Evolutionary conservation across 208 protist genomes (phyloP), one percentile per base, ranked within the genome.

Genomic region (Leishmania gerbilli): DNA sequence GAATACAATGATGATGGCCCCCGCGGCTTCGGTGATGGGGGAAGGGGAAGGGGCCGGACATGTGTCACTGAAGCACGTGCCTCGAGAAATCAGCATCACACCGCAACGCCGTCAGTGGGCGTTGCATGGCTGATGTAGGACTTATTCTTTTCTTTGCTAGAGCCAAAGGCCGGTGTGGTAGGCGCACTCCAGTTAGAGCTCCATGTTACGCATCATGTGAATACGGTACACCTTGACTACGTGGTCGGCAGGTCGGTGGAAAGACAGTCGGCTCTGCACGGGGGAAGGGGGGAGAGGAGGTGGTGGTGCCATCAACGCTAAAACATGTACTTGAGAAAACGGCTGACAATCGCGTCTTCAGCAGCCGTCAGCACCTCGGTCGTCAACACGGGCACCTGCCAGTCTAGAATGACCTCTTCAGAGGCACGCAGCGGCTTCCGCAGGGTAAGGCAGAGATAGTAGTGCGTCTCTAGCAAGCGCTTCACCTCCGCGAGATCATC

Each of bases 321-420:
- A 80, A 90, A 97, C 62, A 77, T 79, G 84, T 92, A 96, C 75
- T 94, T 88, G 71, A 97, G 83, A 19, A 95, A 77, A 9, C 94
- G 87, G 19, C 89, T 90, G 27, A 97, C 58, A 11, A 83, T 64
- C 21, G 82, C 79, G 40, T 95, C 90, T 3, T 95, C 84, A 15
- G 65, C 68, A 2, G 56, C 15, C 11, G 62, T 76, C 27, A 96
- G 84, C 3, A 90, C 86, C 17, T 88, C 91, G 0, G 92, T 91
- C 21, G 77, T 83, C 65, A 93, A 68, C 3, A 88, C 77, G 11
- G 87, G 85, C 2, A 86, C 68, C 21, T 82, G 80, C 83, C 95
- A 97, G 31, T 84, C 80, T 31, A 95, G 69, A 69, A 97, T 91
- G 3, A 96, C 95, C 76, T 97, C 95, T 80, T 92, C 88, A 1